phyloP scores from a whole-genome alignment of 305 asterid species.

The Fraxinus velutina region DNA sequence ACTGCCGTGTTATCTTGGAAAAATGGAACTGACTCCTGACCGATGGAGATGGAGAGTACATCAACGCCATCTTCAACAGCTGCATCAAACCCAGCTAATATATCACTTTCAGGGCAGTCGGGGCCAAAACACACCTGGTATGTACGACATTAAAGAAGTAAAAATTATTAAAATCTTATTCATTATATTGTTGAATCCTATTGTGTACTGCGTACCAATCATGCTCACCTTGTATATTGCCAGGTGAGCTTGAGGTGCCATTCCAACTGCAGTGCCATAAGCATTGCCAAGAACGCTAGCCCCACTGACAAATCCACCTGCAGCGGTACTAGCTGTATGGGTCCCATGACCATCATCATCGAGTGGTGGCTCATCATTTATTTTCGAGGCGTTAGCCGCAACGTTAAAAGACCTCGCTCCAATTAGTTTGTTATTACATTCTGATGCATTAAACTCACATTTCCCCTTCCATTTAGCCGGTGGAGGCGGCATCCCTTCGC shows the following conservation, averaged over 20 bases:
- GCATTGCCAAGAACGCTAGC: conserved; percentile 29
- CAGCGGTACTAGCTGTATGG: conserved; percentile 34
- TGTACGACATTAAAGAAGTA: background rate
- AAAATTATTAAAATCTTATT: background rate
- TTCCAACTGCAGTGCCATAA: conserved; percentile 31
- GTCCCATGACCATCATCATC: conserved; percentile 37
- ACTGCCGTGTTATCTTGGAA: conserved; percentile 15
- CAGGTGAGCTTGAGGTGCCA: conserved; percentile 31
- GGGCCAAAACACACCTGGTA: conserved; percentile 21
- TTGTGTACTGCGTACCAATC: background rate
- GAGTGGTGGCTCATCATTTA: conserved; percentile 14
- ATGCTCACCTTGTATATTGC: conserved; percentile 27
- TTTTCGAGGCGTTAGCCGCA: conserved; percentile 9
- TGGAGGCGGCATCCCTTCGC: conserved; percentile 26
- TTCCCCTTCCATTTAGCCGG: conserved; percentile 36
- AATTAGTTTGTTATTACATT: conserved; percentile 30
- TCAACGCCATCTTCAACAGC: conserved; percentile 34
- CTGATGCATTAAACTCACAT: conserved; percentile 17
- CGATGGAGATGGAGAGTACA: conserved; percentile 34
- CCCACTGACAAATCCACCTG: conserved; percentile 24
- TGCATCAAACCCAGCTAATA: conserved; percentile 30
- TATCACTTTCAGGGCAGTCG: conserved; percentile 25
- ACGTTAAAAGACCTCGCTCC: conserved; percentile 27
- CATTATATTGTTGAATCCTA: background rate
- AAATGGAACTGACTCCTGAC: conserved; percentile 5